Evolutionary conservation across 371 early-diverging fungal genomes (phyloP).

Genomic region (Rhizopus delemar): DNA sequence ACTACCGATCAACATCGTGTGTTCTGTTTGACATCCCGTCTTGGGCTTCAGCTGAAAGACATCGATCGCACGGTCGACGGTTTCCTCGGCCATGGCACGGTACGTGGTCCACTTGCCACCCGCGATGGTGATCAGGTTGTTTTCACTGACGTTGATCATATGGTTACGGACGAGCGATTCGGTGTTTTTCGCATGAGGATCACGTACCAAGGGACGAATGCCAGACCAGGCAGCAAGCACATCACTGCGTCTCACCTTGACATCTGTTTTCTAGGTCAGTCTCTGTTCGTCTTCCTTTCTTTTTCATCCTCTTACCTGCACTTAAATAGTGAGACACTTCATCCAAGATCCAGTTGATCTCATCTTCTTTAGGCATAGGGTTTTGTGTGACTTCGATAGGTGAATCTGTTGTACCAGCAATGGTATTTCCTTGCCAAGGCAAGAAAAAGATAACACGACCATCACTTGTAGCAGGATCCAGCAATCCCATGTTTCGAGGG

Average conservation of each 20-base stretch:
- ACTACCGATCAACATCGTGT: slow-evolving; percentile 82
- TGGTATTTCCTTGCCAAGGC: slow-evolving; percentile 97
- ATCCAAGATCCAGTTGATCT: slow-evolving; percentile 94
- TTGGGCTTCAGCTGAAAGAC: slow-evolving; percentile 63
- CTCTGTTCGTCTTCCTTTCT: too few relatives aligned
- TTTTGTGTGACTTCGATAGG: slow-evolving; percentile 78
- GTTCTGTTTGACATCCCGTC: slow-evolving; percentile 72
- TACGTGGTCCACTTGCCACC: slow-evolving; percentile 99
- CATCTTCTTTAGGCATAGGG: slow-evolving; percentile 90
- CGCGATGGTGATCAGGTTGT: slow-evolving; percentile 92
- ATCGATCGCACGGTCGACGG: slow-evolving; percentile 89
- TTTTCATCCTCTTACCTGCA: slow-evolving; percentile 43
- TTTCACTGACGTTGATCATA: slow-evolving; percentile 85
- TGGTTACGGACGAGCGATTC: slow-evolving; percentile 96
- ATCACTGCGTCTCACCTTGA: slow-evolving; percentile 93
- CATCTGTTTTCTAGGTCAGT: slow-evolving; percentile 42
- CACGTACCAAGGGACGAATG: slow-evolving; percentile 98
- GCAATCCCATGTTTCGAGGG: slow-evolving; percentile 94
- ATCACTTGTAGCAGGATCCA: slow-evolving; percentile 97
- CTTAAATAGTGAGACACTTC: slow-evolving; percentile 92
- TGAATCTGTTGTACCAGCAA: slow-evolving; percentile 99
- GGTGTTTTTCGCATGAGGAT: slow-evolving; percentile 90
- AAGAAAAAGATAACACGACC: slow-evolving; percentile 98
- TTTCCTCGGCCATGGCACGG: slow-evolving; percentile 98
- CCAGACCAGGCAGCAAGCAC: slow-evolving; percentile 98